Percentiles rank a stretch among this genome's conserved stretches.
Conservation (phyloP, 1,284 basidiomycete genomes). For the Xanthoconium separans region DNA sequence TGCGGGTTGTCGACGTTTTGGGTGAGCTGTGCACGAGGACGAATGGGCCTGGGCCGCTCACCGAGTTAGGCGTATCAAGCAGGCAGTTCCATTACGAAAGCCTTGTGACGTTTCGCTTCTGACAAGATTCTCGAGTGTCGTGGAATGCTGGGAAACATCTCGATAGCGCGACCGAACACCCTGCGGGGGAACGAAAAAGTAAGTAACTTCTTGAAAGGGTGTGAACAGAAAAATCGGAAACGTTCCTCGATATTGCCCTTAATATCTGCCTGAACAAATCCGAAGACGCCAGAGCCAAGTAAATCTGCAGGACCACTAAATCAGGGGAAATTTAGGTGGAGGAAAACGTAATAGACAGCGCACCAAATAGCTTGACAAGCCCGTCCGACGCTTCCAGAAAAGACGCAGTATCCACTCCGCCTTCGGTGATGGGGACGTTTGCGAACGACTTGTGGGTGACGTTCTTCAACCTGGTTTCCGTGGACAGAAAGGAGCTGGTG, state of each 20-base stretch:
- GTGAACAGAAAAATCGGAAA: slow-evolving; percentile 20
- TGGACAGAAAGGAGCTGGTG: neutral
- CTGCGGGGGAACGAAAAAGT: slow-evolving; percentile 40
- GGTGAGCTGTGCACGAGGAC: slow-evolving; percentile 7
- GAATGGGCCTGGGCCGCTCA: slow-evolving; percentile 32
- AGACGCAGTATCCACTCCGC: slow-evolving; percentile 77
- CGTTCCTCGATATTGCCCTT: slow-evolving; percentile 83
- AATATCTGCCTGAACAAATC: slow-evolving; percentile 89
- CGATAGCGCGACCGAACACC: slow-evolving; percentile 78
- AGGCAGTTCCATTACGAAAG: slow-evolving; percentile 52
- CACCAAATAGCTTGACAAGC: slow-evolving; percentile 88
- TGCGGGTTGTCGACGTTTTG: no score
- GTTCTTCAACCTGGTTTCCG: slow-evolving; percentile 1
- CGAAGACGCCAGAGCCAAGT: slow-evolving; percentile 85
- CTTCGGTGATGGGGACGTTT: slow-evolving; percentile 75
- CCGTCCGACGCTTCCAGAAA: slow-evolving; percentile 93
- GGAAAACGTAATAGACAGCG: slow-evolving; percentile 30
- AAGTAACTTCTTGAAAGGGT: slow-evolving; percentile 12
- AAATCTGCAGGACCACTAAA: slow-evolving; percentile 56
- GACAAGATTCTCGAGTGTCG: slow-evolving; percentile 81
- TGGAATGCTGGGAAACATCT: slow-evolving; percentile 51
- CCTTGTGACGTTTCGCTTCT: slow-evolving; percentile 57
- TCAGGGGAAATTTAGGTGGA: slow-evolving; percentile 10
- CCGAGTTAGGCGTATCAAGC: slow-evolving; percentile 83
- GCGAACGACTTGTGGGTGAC: slow-evolving; percentile 68